Evolutionary conservation across 1,284 basidiomycete genomes (phyloP), one percentile per base, ranked within the genome.

Genomic region (Takashimella tepidaria): DNA sequence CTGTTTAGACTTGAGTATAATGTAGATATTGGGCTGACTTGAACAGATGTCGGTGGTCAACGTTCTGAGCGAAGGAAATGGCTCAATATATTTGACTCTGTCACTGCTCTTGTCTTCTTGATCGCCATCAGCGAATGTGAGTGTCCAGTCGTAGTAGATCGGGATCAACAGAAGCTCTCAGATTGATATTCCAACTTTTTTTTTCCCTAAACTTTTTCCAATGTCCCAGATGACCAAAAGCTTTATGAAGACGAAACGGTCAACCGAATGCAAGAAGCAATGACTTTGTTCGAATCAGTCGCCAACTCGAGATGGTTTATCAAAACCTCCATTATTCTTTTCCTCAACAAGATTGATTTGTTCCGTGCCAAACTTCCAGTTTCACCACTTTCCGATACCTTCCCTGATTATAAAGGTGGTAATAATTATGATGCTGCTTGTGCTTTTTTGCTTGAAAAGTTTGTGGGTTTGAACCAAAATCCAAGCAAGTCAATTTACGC

Each of bases 331-430:
- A 70, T 78, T 58, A 77, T 77, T 68, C 67, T 78, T 41, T 92
- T 92, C 84, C 76, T 92, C 63, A 92, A 95, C 83, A 93, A 95
- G 83, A 96, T 96, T 71, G 93, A 98, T 77, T 78, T 98, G 52
- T 97, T 98, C 78, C 86, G 88, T 13, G 90, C 92, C 74, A 98
- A 97, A 75, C 81, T 98, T 4, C 87, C 88, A 1, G 79, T 84
- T 51, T 93, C 90, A 47, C 92, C 92, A 2, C 72, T 97, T 51
- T 82, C 82, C 23, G 84, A 89, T 72, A 95, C 91, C 78, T 97
- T 97, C 84, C 88, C 89, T 12, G 77, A 79, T 23, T 91, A 84
- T 77, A 76, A 69, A 20, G 88, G 89, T 46, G 89, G 88, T 11
- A 82, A 87, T 67, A 86, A 86, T 76, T 92, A 92, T 72, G 89